These are phyloP conservation scores for Artemisia annua DNA, from an alignment of 129 eudicot genomes.

Conservation along the genomic window DNA sequence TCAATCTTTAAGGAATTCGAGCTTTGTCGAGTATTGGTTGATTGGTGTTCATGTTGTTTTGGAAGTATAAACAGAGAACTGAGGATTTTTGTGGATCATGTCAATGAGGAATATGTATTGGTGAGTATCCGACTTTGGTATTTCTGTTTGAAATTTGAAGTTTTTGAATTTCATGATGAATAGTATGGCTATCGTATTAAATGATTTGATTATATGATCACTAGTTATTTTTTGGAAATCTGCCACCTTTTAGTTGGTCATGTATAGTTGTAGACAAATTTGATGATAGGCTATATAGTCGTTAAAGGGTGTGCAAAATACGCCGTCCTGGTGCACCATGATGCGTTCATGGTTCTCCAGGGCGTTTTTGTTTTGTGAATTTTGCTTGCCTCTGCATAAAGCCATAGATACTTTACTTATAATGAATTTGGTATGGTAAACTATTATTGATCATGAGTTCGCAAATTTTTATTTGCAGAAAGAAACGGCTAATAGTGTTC, in stretches of 20 bases:
- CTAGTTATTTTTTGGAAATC: neutral
- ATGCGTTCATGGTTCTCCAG: neutral
- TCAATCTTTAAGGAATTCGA: conserved; percentile 16
- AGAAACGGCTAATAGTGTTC: neutral
- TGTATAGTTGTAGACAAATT: conserved; percentile 11
- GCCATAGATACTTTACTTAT: no score
- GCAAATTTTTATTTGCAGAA: conserved; percentile 23
- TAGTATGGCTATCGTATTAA: neutral
- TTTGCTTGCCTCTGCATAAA: neutral
- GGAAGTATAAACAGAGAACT: conserved; percentile 12
- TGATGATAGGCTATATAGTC: neutral
- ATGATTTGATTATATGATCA: neutral
- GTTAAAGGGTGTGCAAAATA: neutral
- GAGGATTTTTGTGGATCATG: conserved; percentile 23
- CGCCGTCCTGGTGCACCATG: conserved; percentile 5
- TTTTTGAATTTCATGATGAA: conserved; percentile 8
- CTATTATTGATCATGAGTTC: conserved; percentile 6
- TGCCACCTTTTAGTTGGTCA: neutral
- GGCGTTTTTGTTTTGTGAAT: conserved; percentile 6
- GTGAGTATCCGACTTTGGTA: conserved; percentile 20
- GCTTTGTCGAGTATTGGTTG: conserved; percentile 1
- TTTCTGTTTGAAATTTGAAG: conserved; percentile 6
- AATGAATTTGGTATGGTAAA: neutral
- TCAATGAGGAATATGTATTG: conserved; percentile 19
- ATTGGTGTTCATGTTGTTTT: conserved; percentile 22